Conservation (phyloP, 768 basidiomycete genomes). For the Multifurca ochricompacta region DNA sequence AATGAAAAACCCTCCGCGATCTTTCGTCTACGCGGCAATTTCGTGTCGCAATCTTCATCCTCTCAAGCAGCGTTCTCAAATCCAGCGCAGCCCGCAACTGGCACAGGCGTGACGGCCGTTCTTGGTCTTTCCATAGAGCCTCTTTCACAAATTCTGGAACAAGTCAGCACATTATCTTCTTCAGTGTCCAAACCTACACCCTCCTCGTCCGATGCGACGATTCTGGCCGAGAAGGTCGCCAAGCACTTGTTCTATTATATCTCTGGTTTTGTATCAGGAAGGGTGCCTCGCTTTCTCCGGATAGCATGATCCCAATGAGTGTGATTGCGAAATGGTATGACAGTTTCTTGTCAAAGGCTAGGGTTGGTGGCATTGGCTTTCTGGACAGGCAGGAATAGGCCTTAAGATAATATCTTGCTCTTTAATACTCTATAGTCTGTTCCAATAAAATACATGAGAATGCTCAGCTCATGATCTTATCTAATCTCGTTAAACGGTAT, state of each 20-base stretch:
- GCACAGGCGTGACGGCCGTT: slow-evolving; percentile 47
- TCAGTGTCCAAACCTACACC: slow-evolving; percentile 25
- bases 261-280: slow-evolving; percentile 45
- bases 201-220: slow-evolving; percentile 36
- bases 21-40: slow-evolving; percentile 69
- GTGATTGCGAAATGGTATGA: slow-evolving; percentile 69
- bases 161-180: slow-evolving; percentile 43
- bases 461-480: slow-evolving; percentile 2
- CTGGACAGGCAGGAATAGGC: slow-evolving; percentile 40
- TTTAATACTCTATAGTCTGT: background rate
- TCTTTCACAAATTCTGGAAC: slow-evolving; percentile 48
- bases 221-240: slow-evolving; percentile 60
- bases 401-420: no score
- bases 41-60: slow-evolving; percentile 31
- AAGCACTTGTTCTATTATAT: slow-evolving; percentile 73
- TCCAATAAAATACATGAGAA: background rate
- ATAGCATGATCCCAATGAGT: slow-evolving; percentile 53
- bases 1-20: slow-evolving; percentile 88
- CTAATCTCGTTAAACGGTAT: background rate
- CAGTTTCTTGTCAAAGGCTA: slow-evolving; percentile 50
- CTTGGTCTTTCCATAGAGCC: slow-evolving; percentile 81
- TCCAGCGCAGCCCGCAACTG: slow-evolving; percentile 23
- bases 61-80: slow-evolving; percentile 28
- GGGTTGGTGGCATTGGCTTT: slow-evolving; percentile 51
- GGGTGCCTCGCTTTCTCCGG: slow-evolving; percentile 38